These are phyloP conservation scores for Beauveria sp. DNA, from an alignment of 2,329 filamentous ascomycete genomes.

Conservation along the genomic window DNA sequence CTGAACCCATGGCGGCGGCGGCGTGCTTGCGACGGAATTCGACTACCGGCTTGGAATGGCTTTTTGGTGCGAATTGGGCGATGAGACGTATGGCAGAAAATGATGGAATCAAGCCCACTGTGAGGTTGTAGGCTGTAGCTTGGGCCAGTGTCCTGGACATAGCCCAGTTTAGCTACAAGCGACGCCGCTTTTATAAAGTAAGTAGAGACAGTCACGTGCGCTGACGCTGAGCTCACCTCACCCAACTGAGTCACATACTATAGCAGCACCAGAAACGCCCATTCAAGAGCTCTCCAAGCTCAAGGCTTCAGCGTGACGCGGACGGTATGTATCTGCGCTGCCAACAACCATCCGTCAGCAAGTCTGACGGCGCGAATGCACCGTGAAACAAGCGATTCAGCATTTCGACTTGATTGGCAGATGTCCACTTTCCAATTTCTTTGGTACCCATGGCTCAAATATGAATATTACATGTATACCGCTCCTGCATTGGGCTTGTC, in stretches of 20 bases:
- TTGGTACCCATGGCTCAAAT: background rate
- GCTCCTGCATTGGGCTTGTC: background rate
- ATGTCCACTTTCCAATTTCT: background rate
- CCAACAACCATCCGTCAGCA: background rate
- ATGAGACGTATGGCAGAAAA: conserved; percentile 10
- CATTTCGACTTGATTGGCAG: background rate
- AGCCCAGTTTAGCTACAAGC: background rate
- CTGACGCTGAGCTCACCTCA: background rate
- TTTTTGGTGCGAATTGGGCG: conserved; percentile 6
- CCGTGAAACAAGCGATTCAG: background rate
- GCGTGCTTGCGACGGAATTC: background rate
- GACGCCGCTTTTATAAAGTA: background rate
- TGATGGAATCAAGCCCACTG: conserved; percentile 7
- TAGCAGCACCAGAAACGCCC: background rate
- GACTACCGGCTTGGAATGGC: background rate
- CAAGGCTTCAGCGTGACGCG: conserved; percentile 12
- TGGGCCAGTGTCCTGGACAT: background rate
- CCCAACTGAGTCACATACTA: background rate
- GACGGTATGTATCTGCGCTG: background rate
- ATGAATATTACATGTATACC: background rate
- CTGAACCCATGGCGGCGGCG: conserved; percentile 59
- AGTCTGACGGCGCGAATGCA: background rate
- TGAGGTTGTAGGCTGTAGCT: conserved; percentile 2
- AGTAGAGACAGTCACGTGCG: background rate
- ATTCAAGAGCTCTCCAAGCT: background rate